A percentile compares a stretch with the other conserved stretches of the same genome.
Evolutionary conservation across 1,284 basidiomycete species (phyloP).

Genomic region (Ceratobasidium sp.): DNA sequence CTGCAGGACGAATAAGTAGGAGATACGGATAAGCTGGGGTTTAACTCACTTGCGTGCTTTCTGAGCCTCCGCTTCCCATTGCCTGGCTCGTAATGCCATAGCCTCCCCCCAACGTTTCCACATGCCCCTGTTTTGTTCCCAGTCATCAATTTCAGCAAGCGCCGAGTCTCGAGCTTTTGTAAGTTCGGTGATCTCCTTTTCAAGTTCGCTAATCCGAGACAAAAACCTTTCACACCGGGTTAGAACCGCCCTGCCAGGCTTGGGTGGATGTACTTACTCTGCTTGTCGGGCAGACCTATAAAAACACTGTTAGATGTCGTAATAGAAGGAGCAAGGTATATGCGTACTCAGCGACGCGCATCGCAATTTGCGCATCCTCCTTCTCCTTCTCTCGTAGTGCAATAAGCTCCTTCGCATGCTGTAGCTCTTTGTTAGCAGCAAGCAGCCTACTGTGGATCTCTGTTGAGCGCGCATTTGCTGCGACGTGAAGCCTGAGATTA

Average conservation of each 20-base stretch:
- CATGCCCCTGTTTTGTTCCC: slow-evolving; percentile 31
- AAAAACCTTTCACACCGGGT: not conserved
- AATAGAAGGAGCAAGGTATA: not conserved
- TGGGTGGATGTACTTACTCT: slow-evolving; percentile 2
- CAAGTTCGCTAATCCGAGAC: slow-evolving; percentile 16
- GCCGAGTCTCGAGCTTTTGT: slow-evolving; percentile 21
- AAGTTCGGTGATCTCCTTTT: not conserved
- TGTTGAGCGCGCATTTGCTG: slow-evolving; percentile 23
- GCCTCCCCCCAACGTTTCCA: slow-evolving; percentile 43
- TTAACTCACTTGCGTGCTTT: slow-evolving; percentile 24
- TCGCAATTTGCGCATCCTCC: not conserved
- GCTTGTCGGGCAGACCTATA: not conserved
- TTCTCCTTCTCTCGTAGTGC: not conserved
- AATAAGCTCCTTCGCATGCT: not conserved
- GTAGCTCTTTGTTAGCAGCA: not conserved
- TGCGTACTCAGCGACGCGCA: slow-evolving; percentile 17
- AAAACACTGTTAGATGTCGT: not conserved
- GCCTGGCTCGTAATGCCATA: slow-evolving; percentile 37
- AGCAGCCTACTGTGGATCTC: slow-evolving; percentile 5
- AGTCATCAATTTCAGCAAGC: slow-evolving; percentile 20
- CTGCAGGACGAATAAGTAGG: not conserved
- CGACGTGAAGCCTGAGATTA: slow-evolving; percentile 28
- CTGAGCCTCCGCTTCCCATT: slow-evolving; percentile 32
- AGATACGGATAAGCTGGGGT: too few relatives aligned
- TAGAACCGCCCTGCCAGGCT: not conserved